phyloP scores from a whole-genome alignment of 176 grass and related monocot genomes.

The bread wheat (Triticum aestivum) region DNA sequence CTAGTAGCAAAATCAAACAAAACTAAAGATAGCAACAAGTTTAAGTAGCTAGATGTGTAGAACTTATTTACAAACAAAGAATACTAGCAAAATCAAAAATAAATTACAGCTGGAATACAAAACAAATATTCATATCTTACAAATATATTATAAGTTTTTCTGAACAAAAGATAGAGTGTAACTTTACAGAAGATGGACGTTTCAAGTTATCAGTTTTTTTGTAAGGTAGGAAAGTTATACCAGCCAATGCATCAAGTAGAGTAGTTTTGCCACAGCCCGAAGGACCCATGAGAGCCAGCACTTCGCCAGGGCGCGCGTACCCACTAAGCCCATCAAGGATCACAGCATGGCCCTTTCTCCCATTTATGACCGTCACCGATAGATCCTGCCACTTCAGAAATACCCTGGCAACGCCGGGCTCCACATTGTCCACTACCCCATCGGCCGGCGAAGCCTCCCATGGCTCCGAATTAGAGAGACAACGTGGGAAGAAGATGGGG shows the following conservation, averaged over 20 bases:
- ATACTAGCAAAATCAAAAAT: no score
- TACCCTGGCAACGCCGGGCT: neutral
- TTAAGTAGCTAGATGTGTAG: no score
- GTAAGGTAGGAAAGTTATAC: neutral
- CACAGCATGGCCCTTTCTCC: neutral
- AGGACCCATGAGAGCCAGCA: conserved; percentile 38
- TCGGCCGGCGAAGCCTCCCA: neutral
- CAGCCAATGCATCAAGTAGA: conserved; percentile 24
- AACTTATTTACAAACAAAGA: no score
- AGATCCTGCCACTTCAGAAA: conserved; percentile 28
- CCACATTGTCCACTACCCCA: neutral
- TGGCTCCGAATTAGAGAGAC: neutral
- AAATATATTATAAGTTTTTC: no score
- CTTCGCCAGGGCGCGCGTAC: conserved; percentile 9
- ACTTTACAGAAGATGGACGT: neutral
- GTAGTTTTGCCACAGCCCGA: conserved; percentile 39
- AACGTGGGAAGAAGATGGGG: neutral
- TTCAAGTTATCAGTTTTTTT: neutral
- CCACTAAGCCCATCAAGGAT: conserved; percentile 26
- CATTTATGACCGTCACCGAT: neutral
- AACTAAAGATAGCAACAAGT: no score
- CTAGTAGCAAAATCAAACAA: no score
- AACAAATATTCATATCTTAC: no score
- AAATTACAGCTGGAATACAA: no score
- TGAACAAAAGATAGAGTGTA: no score